phyloP scores from a whole-genome alignment of 2,329 filamentous ascomycete species.

The Ophiocordyceps camponoti-leonardi region DNA sequence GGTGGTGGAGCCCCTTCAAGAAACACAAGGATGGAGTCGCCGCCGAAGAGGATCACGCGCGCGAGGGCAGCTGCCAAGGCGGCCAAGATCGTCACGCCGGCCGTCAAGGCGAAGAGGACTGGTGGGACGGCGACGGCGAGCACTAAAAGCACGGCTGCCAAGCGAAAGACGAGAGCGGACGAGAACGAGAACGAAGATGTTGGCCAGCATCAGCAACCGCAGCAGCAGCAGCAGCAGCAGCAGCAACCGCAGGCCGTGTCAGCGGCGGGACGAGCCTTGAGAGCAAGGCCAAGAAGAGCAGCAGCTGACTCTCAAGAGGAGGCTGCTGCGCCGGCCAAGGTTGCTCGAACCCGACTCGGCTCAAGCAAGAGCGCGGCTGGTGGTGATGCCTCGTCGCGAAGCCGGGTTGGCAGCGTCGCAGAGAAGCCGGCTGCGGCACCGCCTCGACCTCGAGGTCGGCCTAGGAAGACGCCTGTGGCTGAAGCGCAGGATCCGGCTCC shows the following conservation, averaged over 20 bases:
- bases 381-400: conserved; percentile 4
- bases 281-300: conserved; percentile 26
- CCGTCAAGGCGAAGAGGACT: conserved; percentile 26
- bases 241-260: conserved; percentile 2
- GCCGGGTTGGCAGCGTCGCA: background rate
- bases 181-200: conserved; percentile 29
- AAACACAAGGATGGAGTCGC: conserved; percentile 43
- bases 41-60: conserved; percentile 42
- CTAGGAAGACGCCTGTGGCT: conserved; percentile 18
- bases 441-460: conserved; percentile 22
- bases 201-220: conserved; percentile 7
- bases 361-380: conserved; percentile 10
- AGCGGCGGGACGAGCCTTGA: conserved; percentile 19
- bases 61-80: conserved; percentile 26
- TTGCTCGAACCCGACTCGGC: conserved; percentile 11
- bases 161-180: conserved; percentile 36
- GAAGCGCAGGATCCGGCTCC: conserved; percentile 7
- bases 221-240: background rate
- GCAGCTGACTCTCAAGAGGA: conserved; percentile 9
- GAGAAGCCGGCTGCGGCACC: conserved; percentile 11
- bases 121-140: conserved; percentile 12
- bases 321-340: conserved; percentile 7
- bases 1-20: no score
- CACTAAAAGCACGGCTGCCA: conserved; percentile 17
- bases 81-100: conserved; percentile 27